These are phyloP conservation scores for Colletotrichum salicis DNA, from an alignment of 2,329 filamentous ascomycete genomes.

Conservation along the genomic window DNA sequence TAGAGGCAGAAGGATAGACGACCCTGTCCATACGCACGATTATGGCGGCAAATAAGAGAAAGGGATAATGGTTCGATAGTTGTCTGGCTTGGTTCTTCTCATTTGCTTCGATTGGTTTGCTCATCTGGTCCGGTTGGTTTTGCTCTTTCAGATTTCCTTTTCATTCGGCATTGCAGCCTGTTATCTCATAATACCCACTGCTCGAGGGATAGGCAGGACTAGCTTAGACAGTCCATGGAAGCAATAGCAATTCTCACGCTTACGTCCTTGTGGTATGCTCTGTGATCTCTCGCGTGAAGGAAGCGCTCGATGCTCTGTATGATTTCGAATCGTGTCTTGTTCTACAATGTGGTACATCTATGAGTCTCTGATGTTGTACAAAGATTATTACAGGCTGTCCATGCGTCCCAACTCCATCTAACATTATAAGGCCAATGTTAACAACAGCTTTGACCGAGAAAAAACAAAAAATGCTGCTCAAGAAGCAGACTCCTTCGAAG, in stretches of 20 bases:
- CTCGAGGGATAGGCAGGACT: neutral
- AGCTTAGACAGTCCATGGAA: neutral
- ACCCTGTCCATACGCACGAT: neutral
- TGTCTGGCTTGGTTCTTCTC: neutral
- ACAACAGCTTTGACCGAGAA: neutral
- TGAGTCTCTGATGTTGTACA: conserved; percentile 11
- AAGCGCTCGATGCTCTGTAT: neutral
- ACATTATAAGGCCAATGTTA: neutral
- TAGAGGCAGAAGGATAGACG: neutral
- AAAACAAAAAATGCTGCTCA: neutral
- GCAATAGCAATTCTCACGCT: neutral
- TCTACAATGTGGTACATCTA: conserved; percentile 11
- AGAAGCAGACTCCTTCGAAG: neutral
- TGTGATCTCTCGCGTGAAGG: neutral
- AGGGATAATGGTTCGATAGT: neutral
- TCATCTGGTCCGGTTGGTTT: neutral
- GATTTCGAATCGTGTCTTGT: neutral
- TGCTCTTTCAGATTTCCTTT: neutral
- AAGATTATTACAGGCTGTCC: conserved; percentile 4
- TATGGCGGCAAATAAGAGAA: neutral
- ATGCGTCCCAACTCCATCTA: neutral
- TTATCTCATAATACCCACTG: neutral
- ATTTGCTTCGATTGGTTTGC: neutral
- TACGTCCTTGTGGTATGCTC: neutral
- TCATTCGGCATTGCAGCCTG: neutral